Base-by-base conservation (phyloP, 2,329 filamentous ascomycete species). In the Pseudogymnoascus sp. region DNA sequence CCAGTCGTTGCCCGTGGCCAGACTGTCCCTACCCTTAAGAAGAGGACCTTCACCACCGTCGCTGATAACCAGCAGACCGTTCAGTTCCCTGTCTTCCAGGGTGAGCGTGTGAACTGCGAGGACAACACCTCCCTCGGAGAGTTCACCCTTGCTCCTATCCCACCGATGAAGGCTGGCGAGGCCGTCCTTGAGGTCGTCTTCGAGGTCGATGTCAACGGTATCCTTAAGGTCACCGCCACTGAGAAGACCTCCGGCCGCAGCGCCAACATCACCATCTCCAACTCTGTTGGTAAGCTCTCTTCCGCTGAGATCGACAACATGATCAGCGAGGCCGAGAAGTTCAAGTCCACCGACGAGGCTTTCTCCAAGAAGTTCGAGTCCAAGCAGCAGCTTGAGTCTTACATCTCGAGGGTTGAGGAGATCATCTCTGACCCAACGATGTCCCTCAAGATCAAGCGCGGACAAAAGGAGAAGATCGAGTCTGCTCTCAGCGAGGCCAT, bases 391-490 rank as follows among this genome's bases (percentile, higher is more conserved):
- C 90, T 99, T 70, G 95, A 99, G 86, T 93, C 91, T 61, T 99
- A 99, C 87, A 97, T 99, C 79, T 89, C 90, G 77, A 91, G 93
- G 77, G 93, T 97, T 68, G 95, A 99, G 87, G 95, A 99, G 84
- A 96, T 99, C 74, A 87, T 97, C 78, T 96, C 91, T 53, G 95
- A 99, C 84, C 95, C 95, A 65, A 91, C 89, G 53, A 89, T 96
- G 81, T 95, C 91, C 68, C 85, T 97, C 76, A 97, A 96, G 87
- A 86, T 99, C 77, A 97, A 97, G 91, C 92, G 93, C 74, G 92
- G 91, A 78, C 93, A 96, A 85, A 96, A 96, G 89, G 93, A 97
- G 82, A 97, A 96, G 89, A 97, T 99, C 70, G 95, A 99, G 87
- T 88, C 89, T 76, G 90, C 92, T 71, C 90, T 99, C 72, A 93